phyloP scores from a whole-genome alignment of 805 yeast genomes.

The Saccharomycopsis sp. region DNA sequence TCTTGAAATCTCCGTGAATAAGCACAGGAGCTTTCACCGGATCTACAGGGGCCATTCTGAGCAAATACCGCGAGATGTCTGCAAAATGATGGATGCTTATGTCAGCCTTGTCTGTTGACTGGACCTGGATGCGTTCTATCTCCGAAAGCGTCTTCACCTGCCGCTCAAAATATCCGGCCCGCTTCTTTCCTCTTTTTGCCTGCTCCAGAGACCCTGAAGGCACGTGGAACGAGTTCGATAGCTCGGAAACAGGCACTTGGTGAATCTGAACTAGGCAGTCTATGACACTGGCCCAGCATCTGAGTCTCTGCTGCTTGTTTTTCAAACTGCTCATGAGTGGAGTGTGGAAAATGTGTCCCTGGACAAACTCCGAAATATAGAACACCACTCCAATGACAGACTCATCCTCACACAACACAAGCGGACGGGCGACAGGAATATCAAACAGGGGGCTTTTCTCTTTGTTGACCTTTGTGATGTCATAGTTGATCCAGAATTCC shows the following conservation, averaged over 20 bases:
- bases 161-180: slow-evolving; percentile 41
- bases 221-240: slow-evolving; percentile 39
- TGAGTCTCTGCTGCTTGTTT: slow-evolving; percentile 23
- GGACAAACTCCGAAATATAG: slow-evolving; percentile 53
- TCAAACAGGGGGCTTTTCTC: slow-evolving; percentile 18
- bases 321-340: slow-evolving; percentile 39
- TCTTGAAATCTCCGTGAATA: slow-evolving; percentile 60
- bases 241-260: slow-evolving; percentile 37
- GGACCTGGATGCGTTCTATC: slow-evolving; percentile 36
- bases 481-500: slow-evolving; percentile 42
- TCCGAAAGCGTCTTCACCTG: slow-evolving; percentile 42
- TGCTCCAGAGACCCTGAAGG: slow-evolving; percentile 26
- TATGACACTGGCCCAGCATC: slow-evolving; percentile 44
- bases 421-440: slow-evolving; percentile 52
- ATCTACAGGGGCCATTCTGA: slow-evolving; percentile 40
- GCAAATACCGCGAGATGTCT: slow-evolving; percentile 36
- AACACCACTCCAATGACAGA: slow-evolving; percentile 43
- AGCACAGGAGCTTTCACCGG: slow-evolving; percentile 36
- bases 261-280: slow-evolving; percentile 44
- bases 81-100: slow-evolving; percentile 39
- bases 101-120: slow-evolving; percentile 31
- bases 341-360: slow-evolving; percentile 50
- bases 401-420: slow-evolving; percentile 51
- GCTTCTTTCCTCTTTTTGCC: slow-evolving; percentile 18
- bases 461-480: slow-evolving; percentile 22